A percentile compares a stretch with the other conserved stretches of the same genome.
These are phyloP conservation scores for Cephaloascus albidus DNA, from an alignment of 805 yeast genomes.

Conservation along the genomic window DNA sequence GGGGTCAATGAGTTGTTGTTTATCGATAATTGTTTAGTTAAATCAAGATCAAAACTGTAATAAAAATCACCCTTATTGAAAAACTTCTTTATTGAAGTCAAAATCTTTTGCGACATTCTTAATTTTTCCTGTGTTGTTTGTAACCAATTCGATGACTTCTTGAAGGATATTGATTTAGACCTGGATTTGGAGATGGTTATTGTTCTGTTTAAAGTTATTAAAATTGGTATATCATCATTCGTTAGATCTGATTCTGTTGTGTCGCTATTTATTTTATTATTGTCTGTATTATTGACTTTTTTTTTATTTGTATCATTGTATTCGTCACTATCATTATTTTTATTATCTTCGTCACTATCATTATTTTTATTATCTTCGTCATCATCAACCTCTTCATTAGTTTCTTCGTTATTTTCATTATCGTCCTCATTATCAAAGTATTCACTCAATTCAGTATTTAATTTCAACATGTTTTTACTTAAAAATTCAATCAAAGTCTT, in stretches of 20 bases:
- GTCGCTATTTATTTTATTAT: neutral
- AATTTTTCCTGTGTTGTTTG: neutral
- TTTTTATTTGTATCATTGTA: slow-evolving; percentile 1
- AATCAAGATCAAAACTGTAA: slow-evolving; percentile 33
- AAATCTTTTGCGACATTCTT: neutral
- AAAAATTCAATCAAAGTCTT: neutral
- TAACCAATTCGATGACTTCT: neutral
- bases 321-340: slow-evolving; percentile 1
- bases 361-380: slow-evolving; percentile 1
- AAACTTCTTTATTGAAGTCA: neutral
- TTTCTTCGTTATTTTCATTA: slow-evolving; percentile 1
- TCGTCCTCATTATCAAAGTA: no score
- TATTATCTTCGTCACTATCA: slow-evolving; percentile 1
- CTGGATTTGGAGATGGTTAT: neutral
- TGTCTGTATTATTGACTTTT: neutral
- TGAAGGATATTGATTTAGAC: neutral
- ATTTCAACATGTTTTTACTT: no score
- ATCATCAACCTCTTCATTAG: neutral
- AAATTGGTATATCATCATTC: neutral
- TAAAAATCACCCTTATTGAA: slow-evolving; percentile 13
- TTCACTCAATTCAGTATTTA: no score
- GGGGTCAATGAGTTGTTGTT: slow-evolving; percentile 3
- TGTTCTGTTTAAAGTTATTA: slow-evolving; percentile 10
- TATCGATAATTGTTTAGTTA: slow-evolving; percentile 12
- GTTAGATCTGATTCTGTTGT: neutral